Evolutionary conservation across 192 early-diverging fungal genomes (phyloP).

Genomic region (Coemansia interrupta): DNA sequence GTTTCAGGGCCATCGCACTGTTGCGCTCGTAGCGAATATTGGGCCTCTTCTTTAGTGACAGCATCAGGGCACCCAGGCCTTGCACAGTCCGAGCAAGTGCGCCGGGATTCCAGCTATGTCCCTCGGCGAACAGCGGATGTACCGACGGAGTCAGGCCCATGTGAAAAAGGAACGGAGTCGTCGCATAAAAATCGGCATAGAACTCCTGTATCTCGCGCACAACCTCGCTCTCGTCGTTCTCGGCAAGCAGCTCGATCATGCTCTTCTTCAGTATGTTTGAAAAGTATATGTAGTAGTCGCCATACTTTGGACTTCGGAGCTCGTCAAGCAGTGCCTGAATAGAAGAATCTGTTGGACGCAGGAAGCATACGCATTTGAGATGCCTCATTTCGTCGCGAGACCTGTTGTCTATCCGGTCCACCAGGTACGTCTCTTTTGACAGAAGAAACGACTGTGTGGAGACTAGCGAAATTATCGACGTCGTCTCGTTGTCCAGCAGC

Average conservation of each 20-base stretch:
- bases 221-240: conserved; percentile 90
- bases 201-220: conserved; percentile 97
- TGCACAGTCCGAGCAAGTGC: conserved; percentile 76
- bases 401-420: conserved; percentile 86
- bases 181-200: conserved; percentile 86
- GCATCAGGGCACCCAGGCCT: conserved; percentile 69
- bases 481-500: conserved; percentile 91
- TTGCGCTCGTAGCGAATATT: conserved; percentile 85
- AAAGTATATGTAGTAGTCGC: conserved; percentile 97
- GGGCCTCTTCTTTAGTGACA: conserved; percentile 89
- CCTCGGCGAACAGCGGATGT: conserved; percentile 70
- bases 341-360: conserved; percentile 79
- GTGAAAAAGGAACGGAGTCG: conserved; percentile 79
- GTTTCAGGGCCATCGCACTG: conserved; percentile 74
- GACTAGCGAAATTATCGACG: conserved; percentile 89
- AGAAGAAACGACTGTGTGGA: conserved; percentile 90
- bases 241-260: conserved; percentile 86
- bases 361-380: conserved; percentile 90
- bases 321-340: conserved; percentile 87
- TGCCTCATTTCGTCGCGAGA: conserved; percentile 89
- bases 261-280: conserved; percentile 91
- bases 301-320: conserved; percentile 86
- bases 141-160: conserved; percentile 63
- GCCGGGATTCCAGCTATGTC: conserved; percentile 71
- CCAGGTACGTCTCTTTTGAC: conserved; percentile 87